Evolutionary conservation across 495 filamentous ascomycete genomes (phyloP), one percentile per base, ranked within the genome.

Genomic region (Pyrenula aspistea): DNA sequence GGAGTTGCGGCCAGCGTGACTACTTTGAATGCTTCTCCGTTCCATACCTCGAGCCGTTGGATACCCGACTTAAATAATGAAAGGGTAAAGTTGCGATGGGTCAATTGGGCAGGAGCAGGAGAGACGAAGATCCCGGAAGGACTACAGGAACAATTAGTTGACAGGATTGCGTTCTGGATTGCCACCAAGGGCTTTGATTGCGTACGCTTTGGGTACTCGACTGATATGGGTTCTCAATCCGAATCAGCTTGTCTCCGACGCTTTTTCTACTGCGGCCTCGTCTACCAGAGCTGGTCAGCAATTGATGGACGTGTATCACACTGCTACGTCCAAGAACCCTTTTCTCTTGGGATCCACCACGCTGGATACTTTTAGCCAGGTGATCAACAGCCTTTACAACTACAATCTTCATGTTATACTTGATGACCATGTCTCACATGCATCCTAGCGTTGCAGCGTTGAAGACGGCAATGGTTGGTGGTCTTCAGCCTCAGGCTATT

Each of bases 381-480:
- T 75, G 19, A 67, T 78, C 53, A 71, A 71, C 49, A 62, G 60
- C 22, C 69, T 80, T 12, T 74, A 65, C 61, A 53, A 62, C 2
- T 55, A 59, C 12, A 64, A 64, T 21, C 59, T 79, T 50, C 64
- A 76, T 62, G 77, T 76, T 0, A 70, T 79, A 22, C 55, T 79
- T 49, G 76, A 79, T 59, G 78, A 79, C 63, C 77, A 79, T 60
- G 71, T 73, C 52, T 74, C 70, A 61, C 68, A 68, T 55, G 75
- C 74, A 0, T 63, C 60, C 19, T 79, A 75, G 74, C 78, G 77
- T 65, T 79, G 77, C 61, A 65, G 68, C 60, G 60, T 75, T 24
- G 67, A 63, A 15, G 76, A 79, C 58, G 75, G 76, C 25, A 79
- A 79, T 59, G 76, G 76, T 24, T 79, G 76, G 76, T 79, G 75